phyloP scores from a whole-genome alignment of 2,329 filamentous ascomycete genomes.

The Nothophaeocryptopus gaeumannii region DNA sequence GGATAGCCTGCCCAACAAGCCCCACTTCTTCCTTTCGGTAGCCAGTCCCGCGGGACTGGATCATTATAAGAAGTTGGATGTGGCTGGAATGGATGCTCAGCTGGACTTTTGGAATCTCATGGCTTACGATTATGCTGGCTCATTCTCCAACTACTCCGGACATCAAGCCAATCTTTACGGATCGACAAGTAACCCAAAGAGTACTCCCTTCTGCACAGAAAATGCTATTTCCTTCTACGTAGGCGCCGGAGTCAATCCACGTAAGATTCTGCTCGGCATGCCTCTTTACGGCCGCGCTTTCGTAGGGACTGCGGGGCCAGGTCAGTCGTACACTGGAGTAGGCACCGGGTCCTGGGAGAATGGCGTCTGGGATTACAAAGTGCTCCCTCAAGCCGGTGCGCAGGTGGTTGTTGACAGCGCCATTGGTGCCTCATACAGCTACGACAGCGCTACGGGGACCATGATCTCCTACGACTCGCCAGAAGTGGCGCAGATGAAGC shows the following conservation, averaged over 20 bases:
- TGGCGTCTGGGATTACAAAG: slow-evolving; percentile 84
- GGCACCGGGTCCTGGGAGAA: slow-evolving; percentile 80
- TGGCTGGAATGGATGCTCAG: slow-evolving; percentile 40
- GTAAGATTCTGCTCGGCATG: slow-evolving; percentile 85
- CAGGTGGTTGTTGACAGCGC: slow-evolving; percentile 62
- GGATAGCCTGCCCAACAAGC: slow-evolving; percentile 31
- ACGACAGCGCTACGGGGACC: slow-evolving; percentile 58
- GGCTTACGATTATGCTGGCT: slow-evolving; percentile 63
- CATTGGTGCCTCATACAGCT: slow-evolving; percentile 74
- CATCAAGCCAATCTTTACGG: slow-evolving; percentile 78
- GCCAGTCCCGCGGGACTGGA: slow-evolving; percentile 44
- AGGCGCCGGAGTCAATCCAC: slow-evolving; percentile 54
- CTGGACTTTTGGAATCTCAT: slow-evolving; percentile 53
- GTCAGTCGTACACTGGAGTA: slow-evolving; percentile 65
- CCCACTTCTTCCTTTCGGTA: slow-evolving; percentile 45
- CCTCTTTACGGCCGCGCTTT: slow-evolving; percentile 89
- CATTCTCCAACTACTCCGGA: slow-evolving; percentile 68
- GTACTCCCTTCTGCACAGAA: slow-evolving; percentile 75
- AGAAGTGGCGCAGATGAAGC: slow-evolving; percentile 65
- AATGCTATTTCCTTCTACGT: slow-evolving; percentile 70
- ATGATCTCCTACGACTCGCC: slow-evolving; percentile 77
- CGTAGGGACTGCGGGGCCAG: slow-evolving; percentile 70
- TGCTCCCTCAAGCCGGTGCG: slow-evolving; percentile 66
- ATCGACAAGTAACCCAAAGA: slow-evolving; percentile 54
- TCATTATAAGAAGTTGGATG: slow-evolving; percentile 44